phyloP scores from a whole-genome alignment of 2,329 filamentous ascomycete genomes.

The Calonectria fujianensis region DNA sequence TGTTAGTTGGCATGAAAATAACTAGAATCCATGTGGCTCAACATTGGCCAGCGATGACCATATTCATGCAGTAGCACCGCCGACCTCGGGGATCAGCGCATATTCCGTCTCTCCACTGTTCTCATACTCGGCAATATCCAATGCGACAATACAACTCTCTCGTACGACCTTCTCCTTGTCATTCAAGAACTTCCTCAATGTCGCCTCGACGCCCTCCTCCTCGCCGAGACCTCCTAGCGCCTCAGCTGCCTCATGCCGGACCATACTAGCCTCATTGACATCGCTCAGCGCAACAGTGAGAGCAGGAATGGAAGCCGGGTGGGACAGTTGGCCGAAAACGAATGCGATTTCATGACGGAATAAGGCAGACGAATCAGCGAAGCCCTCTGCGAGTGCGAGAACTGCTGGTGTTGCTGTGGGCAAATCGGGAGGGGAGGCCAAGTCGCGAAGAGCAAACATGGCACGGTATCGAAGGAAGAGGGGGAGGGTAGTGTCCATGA shows the following conservation, averaged over 20 bases:
- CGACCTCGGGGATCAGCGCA: slow-evolving; percentile 85
- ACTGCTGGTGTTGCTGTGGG: slow-evolving; percentile 93
- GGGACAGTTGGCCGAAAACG: slow-evolving; percentile 96
- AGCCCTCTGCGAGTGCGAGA: slow-evolving; percentile 87
- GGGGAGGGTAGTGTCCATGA: slow-evolving; percentile 86
- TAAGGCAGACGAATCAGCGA: slow-evolving; percentile 89
- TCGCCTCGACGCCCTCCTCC: slow-evolving; percentile 93
- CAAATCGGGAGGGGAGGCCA: slow-evolving; percentile 93
- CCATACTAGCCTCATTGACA: slow-evolving; percentile 92
- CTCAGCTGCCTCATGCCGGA: slow-evolving; percentile 97
- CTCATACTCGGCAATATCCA: slow-evolving; percentile 99
- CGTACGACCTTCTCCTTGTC: slow-evolving; percentile 95
- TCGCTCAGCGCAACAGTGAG: slow-evolving; percentile 87
- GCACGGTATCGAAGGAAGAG: slow-evolving; percentile 96
- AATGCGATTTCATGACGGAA: slow-evolving; percentile 99
- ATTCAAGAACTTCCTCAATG: slow-evolving; percentile 86
- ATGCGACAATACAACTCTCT: slow-evolving; percentile 94
- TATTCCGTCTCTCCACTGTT: slow-evolving; percentile 92
- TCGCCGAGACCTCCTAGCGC: slow-evolving; percentile 95
- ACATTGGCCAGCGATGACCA: slow-evolving; percentile 42
- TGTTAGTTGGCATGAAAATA: slow-evolving; percentile 75
- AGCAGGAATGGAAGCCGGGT: slow-evolving; percentile 96
- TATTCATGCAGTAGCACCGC: slow-evolving; percentile 64
- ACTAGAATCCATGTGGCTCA: slow-evolving; percentile 63
- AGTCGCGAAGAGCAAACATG: slow-evolving; percentile 97